Percentiles rank a stretch among this genome's conserved stretches.
Conservation (phyloP, 2,329 filamentous ascomycete genomes). For the Zasmidium angulare region DNA sequence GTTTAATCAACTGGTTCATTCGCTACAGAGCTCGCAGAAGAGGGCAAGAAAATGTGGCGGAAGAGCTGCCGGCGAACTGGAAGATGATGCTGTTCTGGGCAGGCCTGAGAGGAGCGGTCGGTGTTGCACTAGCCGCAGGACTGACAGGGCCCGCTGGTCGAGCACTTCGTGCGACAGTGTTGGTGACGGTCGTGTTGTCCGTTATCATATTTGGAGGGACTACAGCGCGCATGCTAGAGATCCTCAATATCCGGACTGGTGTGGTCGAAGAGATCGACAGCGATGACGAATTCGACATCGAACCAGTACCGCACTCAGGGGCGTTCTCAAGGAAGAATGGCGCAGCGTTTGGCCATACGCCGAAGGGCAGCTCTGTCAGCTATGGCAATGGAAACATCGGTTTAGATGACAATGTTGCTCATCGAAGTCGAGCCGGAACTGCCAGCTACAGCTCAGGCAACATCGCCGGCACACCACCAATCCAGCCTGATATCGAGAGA, state of each 20-base stretch:
- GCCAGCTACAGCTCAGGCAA: constrained; percentile 62
- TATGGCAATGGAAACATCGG: constrained; percentile 34
- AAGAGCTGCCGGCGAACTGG: constrained; percentile 91
- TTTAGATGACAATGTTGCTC: constrained; percentile 33
- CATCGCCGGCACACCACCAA: constrained; percentile 51
- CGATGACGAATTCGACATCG: constrained; percentile 98
- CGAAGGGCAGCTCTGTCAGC: constrained; percentile 58
- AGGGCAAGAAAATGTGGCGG: constrained; percentile 68
- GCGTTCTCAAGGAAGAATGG: constrained; percentile 80
- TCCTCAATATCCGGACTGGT: constrained; percentile 91
- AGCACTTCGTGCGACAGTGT: constrained; percentile 86
- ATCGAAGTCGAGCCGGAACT: constrained; percentile 44
- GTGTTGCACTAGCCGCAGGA: constrained; percentile 88
- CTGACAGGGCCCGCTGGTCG: constrained; percentile 71
- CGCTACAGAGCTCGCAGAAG: constrained; percentile 77
- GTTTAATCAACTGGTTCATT: constrained; percentile 87
- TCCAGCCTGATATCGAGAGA: constrained; percentile 46
- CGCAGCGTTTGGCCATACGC: constrained; percentile 73
- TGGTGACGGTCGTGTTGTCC: constrained; percentile 94
- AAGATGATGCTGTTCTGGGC: constrained; percentile 99
- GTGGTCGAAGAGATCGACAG: constrained; percentile 97
- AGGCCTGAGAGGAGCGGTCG: constrained; percentile 89
- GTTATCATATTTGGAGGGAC: constrained; percentile 99
- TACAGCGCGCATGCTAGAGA: constrained; percentile 95
- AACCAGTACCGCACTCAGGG: constrained; percentile 62